Evolutionary conservation across 768 basidiomycete species (phyloP).

Genomic region (Amanita brunnescens): DNA sequence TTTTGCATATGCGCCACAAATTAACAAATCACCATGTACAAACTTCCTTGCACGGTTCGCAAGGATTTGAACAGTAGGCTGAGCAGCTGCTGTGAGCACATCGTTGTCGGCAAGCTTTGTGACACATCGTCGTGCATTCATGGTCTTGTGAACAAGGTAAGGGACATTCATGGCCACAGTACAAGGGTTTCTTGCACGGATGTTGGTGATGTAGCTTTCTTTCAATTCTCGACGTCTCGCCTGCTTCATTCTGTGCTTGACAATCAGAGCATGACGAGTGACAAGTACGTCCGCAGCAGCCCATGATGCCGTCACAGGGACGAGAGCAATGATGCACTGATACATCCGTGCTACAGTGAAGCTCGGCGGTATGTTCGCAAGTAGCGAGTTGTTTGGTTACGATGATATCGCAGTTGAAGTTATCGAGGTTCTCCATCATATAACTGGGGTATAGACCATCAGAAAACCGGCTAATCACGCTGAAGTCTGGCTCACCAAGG

Average conservation of each 20-base stretch:
- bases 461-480: not conserved
- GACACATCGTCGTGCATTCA: slow-evolving; percentile 38
- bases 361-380: slow-evolving; percentile 45
- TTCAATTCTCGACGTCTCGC: slow-evolving; percentile 9
- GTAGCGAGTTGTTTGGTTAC: slow-evolving; percentile 35
- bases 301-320: slow-evolving; percentile 34
- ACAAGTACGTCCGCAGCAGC: slow-evolving; percentile 48
- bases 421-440: slow-evolving; percentile 33
- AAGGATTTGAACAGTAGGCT: slow-evolving; percentile 39
- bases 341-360: slow-evolving; percentile 41
- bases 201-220: slow-evolving; percentile 34
- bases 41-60: slow-evolving; percentile 53
- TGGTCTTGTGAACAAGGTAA: slow-evolving; percentile 42
- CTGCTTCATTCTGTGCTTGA: slow-evolving; percentile 22
- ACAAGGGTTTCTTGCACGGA: slow-evolving; percentile 40
- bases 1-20: not conserved
- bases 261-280: slow-evolving; percentile 40
- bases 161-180: slow-evolving; percentile 49
- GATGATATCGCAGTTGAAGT: slow-evolving; percentile 30
- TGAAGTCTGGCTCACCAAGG: slow-evolving; percentile 38
- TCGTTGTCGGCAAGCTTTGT: slow-evolving; percentile 37
- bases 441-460: slow-evolving; percentile 26
- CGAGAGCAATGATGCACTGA: slow-evolving; percentile 28
- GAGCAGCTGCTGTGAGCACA: slow-evolving; percentile 47
- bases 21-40: slow-evolving; percentile 40